A percentile compares a stretch with the other conserved stretches of the same genome.
Conservation (phyloP, 2,329 filamentous ascomycete genomes). For the Botrytis pseudocinerea region DNA sequence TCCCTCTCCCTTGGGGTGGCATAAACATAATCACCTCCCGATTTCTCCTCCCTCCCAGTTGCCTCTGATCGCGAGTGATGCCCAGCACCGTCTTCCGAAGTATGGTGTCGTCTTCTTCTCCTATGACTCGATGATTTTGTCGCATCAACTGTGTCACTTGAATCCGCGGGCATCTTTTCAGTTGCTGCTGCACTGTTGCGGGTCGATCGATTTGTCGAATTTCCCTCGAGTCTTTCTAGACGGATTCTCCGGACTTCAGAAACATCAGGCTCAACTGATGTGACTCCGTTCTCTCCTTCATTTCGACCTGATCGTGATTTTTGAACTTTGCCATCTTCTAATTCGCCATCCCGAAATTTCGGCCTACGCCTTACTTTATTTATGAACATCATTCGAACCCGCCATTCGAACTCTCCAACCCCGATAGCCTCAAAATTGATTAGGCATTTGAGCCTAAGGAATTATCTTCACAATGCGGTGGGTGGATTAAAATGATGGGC, state of each 20-base stretch:
- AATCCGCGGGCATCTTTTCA: conserved; percentile 34
- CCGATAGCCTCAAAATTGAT: neutral
- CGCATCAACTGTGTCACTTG: conserved; percentile 33
- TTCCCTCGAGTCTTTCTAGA: conserved; percentile 37
- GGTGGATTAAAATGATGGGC: neutral
- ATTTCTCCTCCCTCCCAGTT: conserved; percentile 26
- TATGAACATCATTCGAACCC: conserved; percentile 13
- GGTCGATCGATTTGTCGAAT: conserved; percentile 22
- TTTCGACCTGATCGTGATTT: conserved; percentile 27
- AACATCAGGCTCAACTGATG: conserved; percentile 30
- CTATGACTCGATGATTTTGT: conserved; percentile 31
- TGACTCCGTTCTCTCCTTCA: conserved; percentile 24
- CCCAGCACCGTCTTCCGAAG: conserved; percentile 28
- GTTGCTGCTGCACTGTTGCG: conserved; percentile 26
- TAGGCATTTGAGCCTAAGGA: conserved; percentile 10
- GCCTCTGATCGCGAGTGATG: conserved; percentile 29
- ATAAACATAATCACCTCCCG: conserved; percentile 31
- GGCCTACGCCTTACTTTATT: conserved; percentile 30
- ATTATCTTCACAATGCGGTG: neutral
- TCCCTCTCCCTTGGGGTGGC: conserved; percentile 23
- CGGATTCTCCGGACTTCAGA: conserved; percentile 34
- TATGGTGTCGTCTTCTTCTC: conserved; percentile 28
- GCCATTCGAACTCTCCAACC: conserved; percentile 7
- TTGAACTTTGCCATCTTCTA: conserved; percentile 28
- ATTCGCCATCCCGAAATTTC: conserved; percentile 31